Base-by-base conservation (phyloP, 768 basidiomycete species). In the Pisolithus sp. region DNA sequence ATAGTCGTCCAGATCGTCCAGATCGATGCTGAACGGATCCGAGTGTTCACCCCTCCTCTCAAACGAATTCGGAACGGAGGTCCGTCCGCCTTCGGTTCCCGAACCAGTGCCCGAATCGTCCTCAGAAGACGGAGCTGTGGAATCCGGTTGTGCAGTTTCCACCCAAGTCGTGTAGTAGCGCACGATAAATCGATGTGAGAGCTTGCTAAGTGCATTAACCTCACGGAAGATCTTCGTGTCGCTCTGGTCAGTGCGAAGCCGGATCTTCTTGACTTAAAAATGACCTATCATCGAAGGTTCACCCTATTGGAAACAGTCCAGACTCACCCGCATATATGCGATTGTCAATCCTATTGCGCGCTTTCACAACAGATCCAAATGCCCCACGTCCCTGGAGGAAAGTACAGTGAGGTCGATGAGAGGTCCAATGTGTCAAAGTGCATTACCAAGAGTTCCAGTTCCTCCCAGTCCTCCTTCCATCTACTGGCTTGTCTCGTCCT, bases 331-430 rank as follows among this genome's bases (percentile, higher is more conserved):
- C 90, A 63, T 93, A 93, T 51, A 91, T 88, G 21, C 88, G 76
- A 10, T 75, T 79, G 62, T 96, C 93, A 20, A 94, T 83, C 72
- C 83, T 89, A 61, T 95, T 93, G 43, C 85, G 77, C 3, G 93
- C 93, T 64, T 96, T 96, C 28, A 96, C 92, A 0, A 96, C 93
- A n/a, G 90, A 89, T 0, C 93, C 93, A 66, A 92, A 95, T 0
- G 81, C 91, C 0, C 93, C 93, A 62, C 86, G 86, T 0, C 93
- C 93, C 88, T 92, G 55, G 2, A 34, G 10, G 26, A 40, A 7
- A 24, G 42, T 10, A 49, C 37, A 7, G 7, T 39, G 18, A 49
- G 13, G 49, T 42, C 10, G 43, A 31, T 20, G 4, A n/a, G 49
- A 23, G 12, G 21, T 20, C 12, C 20, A 51, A 44, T 12, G 38